A percentile compares a stretch with the other conserved stretches of the same genome.
phyloP scores from a whole-genome alignment of 345 rosid genomes.

The Dimocarpus longan region DNA sequence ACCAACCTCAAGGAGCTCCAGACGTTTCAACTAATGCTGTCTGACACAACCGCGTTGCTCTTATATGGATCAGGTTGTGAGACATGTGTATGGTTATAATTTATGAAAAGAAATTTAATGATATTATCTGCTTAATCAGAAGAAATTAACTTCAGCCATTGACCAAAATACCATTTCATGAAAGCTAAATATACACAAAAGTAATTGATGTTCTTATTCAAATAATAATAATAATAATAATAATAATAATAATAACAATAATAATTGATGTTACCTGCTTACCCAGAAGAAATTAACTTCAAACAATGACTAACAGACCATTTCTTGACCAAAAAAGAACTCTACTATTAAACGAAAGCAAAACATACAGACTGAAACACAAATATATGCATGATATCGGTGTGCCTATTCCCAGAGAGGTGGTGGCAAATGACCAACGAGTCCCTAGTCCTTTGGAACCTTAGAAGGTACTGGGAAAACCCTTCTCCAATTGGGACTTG shows the following conservation, averaged over 20 bases:
- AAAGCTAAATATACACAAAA: no score
- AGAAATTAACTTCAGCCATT: neutral
- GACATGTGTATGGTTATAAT: neutral
- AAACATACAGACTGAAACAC: neutral
- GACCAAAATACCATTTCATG: neutral
- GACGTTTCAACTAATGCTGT: neutral
- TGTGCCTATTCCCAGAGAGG: neutral
- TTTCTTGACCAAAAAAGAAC: no score
- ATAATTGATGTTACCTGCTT: no score
- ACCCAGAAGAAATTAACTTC: no score
- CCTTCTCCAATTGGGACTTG: neutral
- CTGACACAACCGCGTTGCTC: no score
- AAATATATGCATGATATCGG: neutral
- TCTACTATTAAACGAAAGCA: neutral
- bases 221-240: no score
- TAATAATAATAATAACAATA: no score
- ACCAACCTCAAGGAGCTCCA: neutral
- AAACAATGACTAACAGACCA: no score
- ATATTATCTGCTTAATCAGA: no score
- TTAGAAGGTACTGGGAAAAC: slow-evolving; percentile 1
- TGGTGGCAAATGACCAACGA: neutral
- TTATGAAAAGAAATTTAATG: no score
- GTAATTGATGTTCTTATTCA: no score
- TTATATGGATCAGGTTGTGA: neutral
- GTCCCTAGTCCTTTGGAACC: neutral